Evolutionary conservation across 148 eudicot species (phyloP).

Genomic region (Bassia scoparia): DNA sequence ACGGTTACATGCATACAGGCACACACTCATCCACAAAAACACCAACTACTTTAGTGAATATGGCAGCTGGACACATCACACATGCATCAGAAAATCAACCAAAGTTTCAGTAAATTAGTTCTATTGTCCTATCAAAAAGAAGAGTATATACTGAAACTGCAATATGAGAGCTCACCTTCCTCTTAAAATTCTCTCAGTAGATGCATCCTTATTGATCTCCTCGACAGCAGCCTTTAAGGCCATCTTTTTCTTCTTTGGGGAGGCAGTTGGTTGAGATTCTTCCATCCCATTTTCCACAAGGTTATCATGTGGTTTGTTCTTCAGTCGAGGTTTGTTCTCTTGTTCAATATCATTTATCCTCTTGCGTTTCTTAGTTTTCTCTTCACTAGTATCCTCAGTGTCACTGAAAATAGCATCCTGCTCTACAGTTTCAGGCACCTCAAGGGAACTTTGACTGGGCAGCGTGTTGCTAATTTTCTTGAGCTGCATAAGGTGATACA

Average conservation of each 20-base stretch:
- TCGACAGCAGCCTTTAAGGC: neutral
- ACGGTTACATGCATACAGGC: no score
- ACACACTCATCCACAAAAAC: neutral
- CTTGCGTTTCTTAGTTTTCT: slow-evolving; percentile 25
- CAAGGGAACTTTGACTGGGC: slow-evolving; percentile 31
- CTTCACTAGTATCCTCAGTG: slow-evolving; percentile 20
- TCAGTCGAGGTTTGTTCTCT: slow-evolving; percentile 10
- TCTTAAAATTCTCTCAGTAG: neutral
- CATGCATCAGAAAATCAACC: neutral
- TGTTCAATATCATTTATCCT: slow-evolving; percentile 22
- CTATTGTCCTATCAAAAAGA: neutral
- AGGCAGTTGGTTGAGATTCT: slow-evolving; percentile 5
- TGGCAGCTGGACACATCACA: neutral
- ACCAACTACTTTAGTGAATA: neutral
- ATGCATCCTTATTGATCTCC: neutral
- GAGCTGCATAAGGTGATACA: slow-evolving; percentile 40
- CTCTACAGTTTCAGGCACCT: slow-evolving; percentile 37
- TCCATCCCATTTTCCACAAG: slow-evolving; percentile 19
- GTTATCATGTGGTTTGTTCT: slow-evolving; percentile 9
- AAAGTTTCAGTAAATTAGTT: neutral
- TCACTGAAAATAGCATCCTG: slow-evolving; percentile 8
- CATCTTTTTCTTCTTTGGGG: neutral
- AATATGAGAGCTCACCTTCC: neutral
- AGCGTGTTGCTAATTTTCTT: slow-evolving; percentile 71
- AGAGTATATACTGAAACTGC: neutral